These are phyloP conservation scores for Fusarium sp. DNA, from an alignment of 2,329 filamentous ascomycete genomes.

Conservation along the genomic window DNA sequence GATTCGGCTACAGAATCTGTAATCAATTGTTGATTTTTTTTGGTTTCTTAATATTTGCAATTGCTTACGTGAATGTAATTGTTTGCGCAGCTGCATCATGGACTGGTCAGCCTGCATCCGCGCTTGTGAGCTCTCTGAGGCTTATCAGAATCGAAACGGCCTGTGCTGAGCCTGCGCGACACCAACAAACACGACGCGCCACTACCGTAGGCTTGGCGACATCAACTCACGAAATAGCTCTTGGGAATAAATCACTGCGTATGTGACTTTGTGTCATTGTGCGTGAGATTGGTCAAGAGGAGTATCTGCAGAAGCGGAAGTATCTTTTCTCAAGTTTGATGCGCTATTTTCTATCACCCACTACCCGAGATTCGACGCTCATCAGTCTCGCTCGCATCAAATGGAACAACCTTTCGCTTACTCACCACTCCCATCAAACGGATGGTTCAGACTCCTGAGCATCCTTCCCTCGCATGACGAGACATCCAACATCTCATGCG, in stretches of 20 bases:
- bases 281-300: too few relatives aligned
- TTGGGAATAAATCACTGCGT: not conserved
- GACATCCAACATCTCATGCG: not conserved
- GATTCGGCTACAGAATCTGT: fast-evolving
- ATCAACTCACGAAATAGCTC: not conserved
- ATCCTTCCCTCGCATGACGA: not conserved
- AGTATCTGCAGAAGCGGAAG: too few relatives aligned
- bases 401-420: not conserved
- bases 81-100: not conserved
- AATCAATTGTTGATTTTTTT: fast-evolving
- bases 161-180: not conserved
- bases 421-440: not conserved
- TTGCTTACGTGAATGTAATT: not conserved
- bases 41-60: not conserved
- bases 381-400: not conserved
- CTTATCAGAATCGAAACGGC: too few relatives aligned
- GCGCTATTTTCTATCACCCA: not conserved
- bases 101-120: not conserved
- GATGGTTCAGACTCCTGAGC: not conserved
- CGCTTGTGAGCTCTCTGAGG: not conserved
- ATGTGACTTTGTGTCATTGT: fast-evolving
- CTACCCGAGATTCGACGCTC: not conserved
- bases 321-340: not conserved
- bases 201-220: not conserved
- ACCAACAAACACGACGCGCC: not conserved